These are phyloP conservation scores for Trichoderma sp. DNA, from an alignment of 2,329 filamentous ascomycete genomes.

Conservation along the genomic window DNA sequence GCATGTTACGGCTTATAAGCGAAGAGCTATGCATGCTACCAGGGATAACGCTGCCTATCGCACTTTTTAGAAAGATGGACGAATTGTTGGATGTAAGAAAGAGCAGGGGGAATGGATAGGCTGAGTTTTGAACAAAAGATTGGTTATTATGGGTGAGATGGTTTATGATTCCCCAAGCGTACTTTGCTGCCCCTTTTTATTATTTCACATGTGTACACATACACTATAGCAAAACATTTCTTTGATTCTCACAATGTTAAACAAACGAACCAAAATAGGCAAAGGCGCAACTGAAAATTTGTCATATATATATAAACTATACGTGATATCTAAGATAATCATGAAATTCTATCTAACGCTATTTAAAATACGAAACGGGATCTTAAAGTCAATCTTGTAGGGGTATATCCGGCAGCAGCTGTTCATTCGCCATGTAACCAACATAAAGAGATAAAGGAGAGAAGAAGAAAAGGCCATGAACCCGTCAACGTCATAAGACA, in stretches of 20 bases:
- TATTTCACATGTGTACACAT: not conserved
- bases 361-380: not conserved
- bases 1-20: slow-evolving; percentile 64
- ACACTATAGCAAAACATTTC: not conserved
- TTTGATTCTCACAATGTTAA: not conserved
- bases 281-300: not conserved
- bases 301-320: not conserved
- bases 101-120: not conserved
- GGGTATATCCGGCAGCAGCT: slow-evolving; percentile 4
- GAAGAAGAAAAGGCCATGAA: not conserved
- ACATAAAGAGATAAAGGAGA: not conserved
- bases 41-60: not conserved
- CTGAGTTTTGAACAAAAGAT: not conserved
- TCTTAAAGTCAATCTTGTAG: not conserved
- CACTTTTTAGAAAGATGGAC: not conserved
- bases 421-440: not conserved
- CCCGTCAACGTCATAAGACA: not conserved
- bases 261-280: not conserved
- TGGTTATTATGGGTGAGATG: not conserved
- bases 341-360: not conserved
- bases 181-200: slow-evolving; percentile 3
- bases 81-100: not conserved
- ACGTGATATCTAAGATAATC: not conserved
- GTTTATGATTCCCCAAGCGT: slow-evolving; percentile 15
- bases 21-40: slow-evolving; percentile 30